phyloP scores from a whole-genome alignment of 116 monocot genomes.

The Zostera marina region DNA sequence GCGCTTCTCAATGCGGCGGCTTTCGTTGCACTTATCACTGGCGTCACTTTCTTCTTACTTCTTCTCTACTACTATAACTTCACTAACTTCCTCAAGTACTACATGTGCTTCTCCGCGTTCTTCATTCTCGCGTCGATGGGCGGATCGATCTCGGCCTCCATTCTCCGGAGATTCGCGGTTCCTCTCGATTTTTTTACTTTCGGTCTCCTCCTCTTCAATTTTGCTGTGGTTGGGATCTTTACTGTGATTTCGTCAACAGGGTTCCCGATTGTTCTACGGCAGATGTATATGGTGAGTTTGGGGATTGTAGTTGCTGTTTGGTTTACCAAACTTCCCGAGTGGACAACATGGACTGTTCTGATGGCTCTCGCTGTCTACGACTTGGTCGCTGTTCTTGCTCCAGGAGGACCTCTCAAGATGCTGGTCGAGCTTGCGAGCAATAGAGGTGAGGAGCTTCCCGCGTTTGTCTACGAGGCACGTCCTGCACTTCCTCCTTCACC shows the following conservation, averaged over 20 bases:
- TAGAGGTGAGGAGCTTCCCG: constrained; percentile 81
- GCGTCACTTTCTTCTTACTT: constrained; percentile 61
- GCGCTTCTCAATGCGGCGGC: constrained; percentile 67
- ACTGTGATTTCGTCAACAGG: constrained; percentile 37
- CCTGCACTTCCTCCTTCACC: constrained; percentile 21
- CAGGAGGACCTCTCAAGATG: constrained; percentile 64
- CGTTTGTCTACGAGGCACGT: constrained; percentile 77
- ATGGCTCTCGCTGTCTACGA: constrained; percentile 74
- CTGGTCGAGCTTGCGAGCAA: constrained; percentile 69
- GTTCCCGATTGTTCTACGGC: constrained; percentile 56
- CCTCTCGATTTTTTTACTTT: constrained; percentile 51
- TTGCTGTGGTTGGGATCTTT: constrained; percentile 47
- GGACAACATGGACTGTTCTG: constrained; percentile 86
- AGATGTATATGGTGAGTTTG: constrained; percentile 62
- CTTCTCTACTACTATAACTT: constrained; percentile 87
- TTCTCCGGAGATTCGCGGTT: constrained; percentile 36
- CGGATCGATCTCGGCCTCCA: constrained; percentile 49
- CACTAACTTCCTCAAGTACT: constrained; percentile 56
- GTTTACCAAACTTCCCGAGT: constrained; percentile 78
- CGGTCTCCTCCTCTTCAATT: constrained; percentile 52
- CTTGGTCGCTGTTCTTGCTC: constrained; percentile 75
- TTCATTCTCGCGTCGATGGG: constrained; percentile 90
- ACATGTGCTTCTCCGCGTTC: constrained; percentile 90
- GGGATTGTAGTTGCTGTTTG: constrained; percentile 76
- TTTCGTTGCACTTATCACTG: constrained; percentile 63